These are phyloP conservation scores for Calonectria fujianensis DNA, from an alignment of 2,329 filamentous ascomycete species.

Conservation along the genomic window DNA sequence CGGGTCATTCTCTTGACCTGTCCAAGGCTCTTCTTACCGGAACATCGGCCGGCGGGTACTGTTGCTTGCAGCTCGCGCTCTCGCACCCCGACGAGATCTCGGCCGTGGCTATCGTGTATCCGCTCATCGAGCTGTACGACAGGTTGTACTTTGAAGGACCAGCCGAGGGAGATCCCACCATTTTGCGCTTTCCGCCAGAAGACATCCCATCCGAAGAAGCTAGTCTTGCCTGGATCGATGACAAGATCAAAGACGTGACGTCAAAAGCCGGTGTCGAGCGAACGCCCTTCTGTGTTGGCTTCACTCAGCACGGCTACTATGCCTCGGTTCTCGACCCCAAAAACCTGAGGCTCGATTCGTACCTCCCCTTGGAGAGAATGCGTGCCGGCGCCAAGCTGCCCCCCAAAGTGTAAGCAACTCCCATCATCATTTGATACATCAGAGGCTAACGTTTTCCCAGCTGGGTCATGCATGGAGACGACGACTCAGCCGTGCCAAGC, in stretches of 20 bases:
- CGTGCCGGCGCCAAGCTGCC: constrained; percentile 43
- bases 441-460: constrained; percentile 22
- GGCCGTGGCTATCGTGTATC: constrained; percentile 47
- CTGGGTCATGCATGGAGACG: constrained; percentile 51
- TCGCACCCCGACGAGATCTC: constrained; percentile 49
- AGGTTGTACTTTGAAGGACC: constrained; percentile 41
- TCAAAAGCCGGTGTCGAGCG: constrained; percentile 44
- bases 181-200: constrained; percentile 31
- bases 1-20: constrained; percentile 40
- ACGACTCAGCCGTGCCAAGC: constrained; percentile 42
- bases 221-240: constrained; percentile 46
- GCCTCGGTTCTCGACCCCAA: constrained; percentile 45
- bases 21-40: constrained; percentile 43
- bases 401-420: constrained; percentile 37
- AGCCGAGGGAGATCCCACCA: constrained; percentile 30
- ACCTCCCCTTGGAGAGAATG: constrained; percentile 46
- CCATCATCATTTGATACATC: accelerated
- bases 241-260: not conserved
- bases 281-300: constrained; percentile 34
- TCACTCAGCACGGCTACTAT: constrained; percentile 44
- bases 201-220: constrained; percentile 43
- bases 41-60: constrained; percentile 54
- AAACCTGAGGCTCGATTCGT: constrained; percentile 3
- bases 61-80: constrained; percentile 46
- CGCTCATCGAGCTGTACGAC: constrained; percentile 49